A percentile compares a stretch with the other conserved stretches of the same genome.
These are phyloP conservation scores for Paramecium sonneborni DNA, from an alignment of 73 alveolate genomes.

Conservation along the genomic window DNA sequence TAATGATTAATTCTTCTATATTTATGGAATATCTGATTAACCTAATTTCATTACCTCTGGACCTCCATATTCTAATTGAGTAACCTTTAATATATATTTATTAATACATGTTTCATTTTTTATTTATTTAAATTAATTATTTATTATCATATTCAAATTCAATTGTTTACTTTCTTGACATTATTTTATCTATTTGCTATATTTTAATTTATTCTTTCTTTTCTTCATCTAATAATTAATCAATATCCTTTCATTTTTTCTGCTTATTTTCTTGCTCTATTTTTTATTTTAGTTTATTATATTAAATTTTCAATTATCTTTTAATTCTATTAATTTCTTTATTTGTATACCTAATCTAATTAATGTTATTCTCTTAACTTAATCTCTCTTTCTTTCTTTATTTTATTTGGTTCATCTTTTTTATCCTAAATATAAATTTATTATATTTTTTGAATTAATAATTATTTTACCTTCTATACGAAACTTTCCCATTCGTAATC, in stretches of 20 bases:
- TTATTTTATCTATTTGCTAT: no score
- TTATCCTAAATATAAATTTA: neutral
- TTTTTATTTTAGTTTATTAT: no score
- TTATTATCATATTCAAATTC: neutral
- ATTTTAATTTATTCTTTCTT: neutral
- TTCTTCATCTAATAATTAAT: neutral
- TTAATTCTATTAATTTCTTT: neutral
- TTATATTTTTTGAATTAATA: neutral
- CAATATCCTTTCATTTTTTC: neutral
- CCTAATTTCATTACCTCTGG: constrained; percentile 4
- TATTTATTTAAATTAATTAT: neutral
- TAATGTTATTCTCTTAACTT: neutral
- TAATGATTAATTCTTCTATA: constrained; percentile 60
- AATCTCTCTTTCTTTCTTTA: neutral
- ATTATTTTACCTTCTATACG: constrained; percentile 17
- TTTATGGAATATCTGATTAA: neutral
- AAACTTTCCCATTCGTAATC: neutral
- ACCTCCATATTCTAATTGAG: constrained; percentile 27
- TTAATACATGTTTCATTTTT: neutral
- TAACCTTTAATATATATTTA: neutral
- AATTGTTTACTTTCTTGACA: neutral
- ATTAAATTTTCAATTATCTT: neutral
- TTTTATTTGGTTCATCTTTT: neutral
- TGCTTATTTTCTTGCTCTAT: neutral
- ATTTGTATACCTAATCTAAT: neutral